Percentiles rank a stretch among this genome's conserved stretches.
Conservation (phyloP, 305 asterid genomes). For the Withania somnifera region DNA sequence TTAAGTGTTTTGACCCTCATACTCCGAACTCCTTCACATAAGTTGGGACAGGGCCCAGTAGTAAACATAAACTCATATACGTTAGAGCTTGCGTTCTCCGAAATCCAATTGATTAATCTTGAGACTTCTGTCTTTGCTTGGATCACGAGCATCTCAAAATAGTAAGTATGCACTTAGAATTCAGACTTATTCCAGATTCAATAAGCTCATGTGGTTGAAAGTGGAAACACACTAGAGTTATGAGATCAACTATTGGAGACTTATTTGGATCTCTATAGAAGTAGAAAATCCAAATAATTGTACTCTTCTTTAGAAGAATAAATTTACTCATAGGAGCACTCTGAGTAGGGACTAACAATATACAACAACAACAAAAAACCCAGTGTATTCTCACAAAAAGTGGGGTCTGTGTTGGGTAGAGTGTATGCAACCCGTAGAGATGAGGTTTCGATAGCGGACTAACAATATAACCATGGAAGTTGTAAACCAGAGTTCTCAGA, state of each 20-base stretch:
- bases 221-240: neutral
- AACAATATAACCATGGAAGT: neutral
- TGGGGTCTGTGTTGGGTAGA: no score
- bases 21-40: neutral
- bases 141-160: neutral
- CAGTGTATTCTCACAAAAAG: no score
- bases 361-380: no score
- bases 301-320: neutral
- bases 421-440: no score
- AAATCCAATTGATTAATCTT: neutral
- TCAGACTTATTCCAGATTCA: neutral
- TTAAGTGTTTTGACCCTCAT: neutral
- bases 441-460: no score
- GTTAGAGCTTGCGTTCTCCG: neutral
- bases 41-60: neutral
- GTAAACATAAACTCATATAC: neutral
- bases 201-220: neutral
- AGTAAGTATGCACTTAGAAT: neutral
- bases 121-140: neutral
- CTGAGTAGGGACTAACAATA: neutral
- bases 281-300: neutral
- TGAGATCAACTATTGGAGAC: neutral
- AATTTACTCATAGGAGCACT: neutral
- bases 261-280: neutral
- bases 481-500: neutral